These are phyloP conservation scores for Malassezia sympodialis DNA, from an alignment of 1,284 basidiomycete species.

Conservation along the genomic window DNA sequence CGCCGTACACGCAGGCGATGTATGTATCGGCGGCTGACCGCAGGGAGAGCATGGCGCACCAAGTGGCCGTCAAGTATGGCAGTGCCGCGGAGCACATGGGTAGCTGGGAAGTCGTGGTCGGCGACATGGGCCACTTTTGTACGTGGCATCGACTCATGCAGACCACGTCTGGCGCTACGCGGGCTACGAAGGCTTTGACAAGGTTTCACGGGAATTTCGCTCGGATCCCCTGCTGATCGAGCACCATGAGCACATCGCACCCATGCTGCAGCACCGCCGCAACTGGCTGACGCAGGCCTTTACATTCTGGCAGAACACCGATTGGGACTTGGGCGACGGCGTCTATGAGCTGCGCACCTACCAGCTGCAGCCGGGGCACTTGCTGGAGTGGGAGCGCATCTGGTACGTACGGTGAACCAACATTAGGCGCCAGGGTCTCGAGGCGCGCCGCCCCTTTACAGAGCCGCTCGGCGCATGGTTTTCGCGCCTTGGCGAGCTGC, in stretches of 20 bases:
- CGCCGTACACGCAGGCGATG: constrained; percentile 31
- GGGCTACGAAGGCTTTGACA: constrained; percentile 41
- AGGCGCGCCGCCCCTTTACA: constrained; percentile 38
- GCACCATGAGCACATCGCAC: constrained; percentile 18
- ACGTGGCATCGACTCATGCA: constrained; percentile 4
- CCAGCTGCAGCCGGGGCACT: constrained; percentile 38
- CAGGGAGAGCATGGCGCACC: constrained; percentile 29
- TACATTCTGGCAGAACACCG: constrained; percentile 37
- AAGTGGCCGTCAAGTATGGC: constrained; percentile 22
- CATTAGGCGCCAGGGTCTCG: constrained; percentile 30
- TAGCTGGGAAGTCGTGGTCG: constrained; percentile 40
- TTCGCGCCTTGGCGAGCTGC: constrained; percentile 40
- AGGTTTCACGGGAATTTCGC: constrained; percentile 18
- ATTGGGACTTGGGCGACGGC: constrained; percentile 21
- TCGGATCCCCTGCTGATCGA: constrained; percentile 16
- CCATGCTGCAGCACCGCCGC: constrained; percentile 26
- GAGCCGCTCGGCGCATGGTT: constrained; percentile 46
- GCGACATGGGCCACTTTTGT: constrained; percentile 44
- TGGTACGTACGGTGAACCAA: constrained; percentile 19
- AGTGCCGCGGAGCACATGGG: constrained; percentile 27
- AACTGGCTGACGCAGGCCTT: constrained; percentile 46
- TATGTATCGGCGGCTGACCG: neutral
- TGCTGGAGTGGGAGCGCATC: constrained; percentile 44
- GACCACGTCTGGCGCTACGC: constrained; percentile 46
- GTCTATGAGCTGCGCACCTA: constrained; percentile 43